Evolutionary conservation across 2,329 filamentous ascomycete genomes (phyloP), one percentile per base, ranked within the genome.

Genomic region (Pezicula neosporulosa): DNA sequence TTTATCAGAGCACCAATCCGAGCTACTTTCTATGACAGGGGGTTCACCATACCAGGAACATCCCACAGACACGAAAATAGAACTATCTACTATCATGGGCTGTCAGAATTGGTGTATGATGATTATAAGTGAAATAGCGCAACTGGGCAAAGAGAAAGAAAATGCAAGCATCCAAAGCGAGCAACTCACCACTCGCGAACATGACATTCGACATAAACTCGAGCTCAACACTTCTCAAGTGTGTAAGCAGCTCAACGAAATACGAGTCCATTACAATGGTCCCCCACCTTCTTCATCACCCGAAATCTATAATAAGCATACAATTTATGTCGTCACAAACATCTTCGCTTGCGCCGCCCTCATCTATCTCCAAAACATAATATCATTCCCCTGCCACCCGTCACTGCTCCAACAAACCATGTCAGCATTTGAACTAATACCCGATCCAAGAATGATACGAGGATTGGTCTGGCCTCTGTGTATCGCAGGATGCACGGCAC

Each of bases 101-200:
- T 69, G 79, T 49, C 68, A 78, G 45, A 83, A 82, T 63, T 80
- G 78, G 77, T 73, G 74, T 2, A 51, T 85, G 38, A 66, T 77
- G 33, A 64, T 72, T 6, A 71, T 85, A 27, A 74, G 74, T 15
- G 72, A 81, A 36, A 74, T 80, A 35, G 70, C 78, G 5, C 62
- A 71, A 2, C 70, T 85, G 4, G 73, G 77, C 44, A 69, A 73
- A 0, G 83, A 80, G 80, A 84, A 83, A 66, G 74, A 77, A 60
- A 66, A 72, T 21, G 70, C 72, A 57, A 73, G 66, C 44, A 61
- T 39, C 8, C 9, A 16, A 16, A 39, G 10, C 3, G 37, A 39
- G n/a, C 37, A 39, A 39, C 8, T 39, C 37, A 16, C 8, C 9
- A 21, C 21, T 10, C 43, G 27, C 27, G 43, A 44, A 33, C 15